Percentiles rank a stretch among this genome's conserved stretches.
phyloP scores from a whole-genome alignment of 2,329 filamentous ascomycete species.

The Domatiomyces globalis region DNA sequence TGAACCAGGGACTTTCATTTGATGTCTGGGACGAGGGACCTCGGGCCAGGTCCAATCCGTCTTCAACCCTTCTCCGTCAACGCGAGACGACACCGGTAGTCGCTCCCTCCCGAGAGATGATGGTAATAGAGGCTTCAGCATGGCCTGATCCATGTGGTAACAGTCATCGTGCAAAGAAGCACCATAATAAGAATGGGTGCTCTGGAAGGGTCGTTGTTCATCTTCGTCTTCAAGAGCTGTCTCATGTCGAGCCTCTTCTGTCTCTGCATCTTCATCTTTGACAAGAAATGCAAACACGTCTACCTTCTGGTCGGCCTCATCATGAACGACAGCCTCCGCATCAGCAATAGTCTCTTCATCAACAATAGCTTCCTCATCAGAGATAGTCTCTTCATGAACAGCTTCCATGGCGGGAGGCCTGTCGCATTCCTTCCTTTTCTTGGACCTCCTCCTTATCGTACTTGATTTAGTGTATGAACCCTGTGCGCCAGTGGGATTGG shows the following conservation, averaged over 20 bases:
- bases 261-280: conserved; percentile 6
- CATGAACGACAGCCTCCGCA: neutral
- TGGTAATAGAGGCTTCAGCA: neutral
- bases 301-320: conserved; percentile 4
- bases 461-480: conserved; percentile 14
- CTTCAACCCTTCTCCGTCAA: neutral
- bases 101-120: neutral
- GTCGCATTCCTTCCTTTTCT: conserved; percentile 1
- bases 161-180: conserved; percentile 23
- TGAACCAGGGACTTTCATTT: neutral
- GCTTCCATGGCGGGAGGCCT: neutral
- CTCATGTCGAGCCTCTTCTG: neutral
- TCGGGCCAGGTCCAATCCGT: neutral
- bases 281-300: conserved; percentile 16
- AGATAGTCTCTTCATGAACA: neutral
- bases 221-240: conserved; percentile 9
- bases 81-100: neutral
- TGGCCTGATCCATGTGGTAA: conserved; percentile 11
- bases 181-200: conserved; percentile 24
- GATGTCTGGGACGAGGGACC: neutral
- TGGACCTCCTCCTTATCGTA: conserved; percentile 7
- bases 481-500: conserved; percentile 14
- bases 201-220: conserved; percentile 13
- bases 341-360: neutral
- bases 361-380: neutral